These are phyloP conservation scores for Tolypocladium tundrense DNA, from an alignment of 2,329 filamentous ascomycete species.

Conservation along the genomic window DNA sequence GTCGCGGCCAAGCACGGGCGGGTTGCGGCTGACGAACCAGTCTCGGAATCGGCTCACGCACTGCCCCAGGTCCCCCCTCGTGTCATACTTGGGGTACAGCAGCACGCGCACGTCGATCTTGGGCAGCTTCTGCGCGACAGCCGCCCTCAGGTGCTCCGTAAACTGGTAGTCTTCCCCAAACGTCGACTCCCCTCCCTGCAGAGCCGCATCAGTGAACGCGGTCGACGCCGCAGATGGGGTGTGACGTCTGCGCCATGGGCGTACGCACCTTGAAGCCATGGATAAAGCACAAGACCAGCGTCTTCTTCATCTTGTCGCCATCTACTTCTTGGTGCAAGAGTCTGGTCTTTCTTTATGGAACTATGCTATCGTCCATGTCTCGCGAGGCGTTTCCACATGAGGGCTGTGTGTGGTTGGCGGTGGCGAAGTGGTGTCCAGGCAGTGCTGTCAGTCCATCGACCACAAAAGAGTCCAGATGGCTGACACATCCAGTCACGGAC, in stretches of 20 bases:
- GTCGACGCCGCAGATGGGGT: not conserved
- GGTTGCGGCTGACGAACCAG: constrained; percentile 40
- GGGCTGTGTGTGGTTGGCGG: not conserved
- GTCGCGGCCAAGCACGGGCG: not conserved
- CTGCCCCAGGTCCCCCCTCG: constrained; percentile 62
- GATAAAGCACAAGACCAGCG: constrained; percentile 71
- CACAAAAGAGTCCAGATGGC: not conserved
- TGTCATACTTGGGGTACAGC: constrained; percentile 75
- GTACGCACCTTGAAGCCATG: constrained; percentile 68
- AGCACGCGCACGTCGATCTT: constrained; percentile 56
- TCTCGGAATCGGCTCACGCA: constrained; percentile 65
- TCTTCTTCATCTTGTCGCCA: constrained; percentile 49
- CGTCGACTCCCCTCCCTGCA: constrained; percentile 64
- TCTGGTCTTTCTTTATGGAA: not conserved
- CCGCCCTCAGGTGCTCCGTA: constrained; percentile 57
- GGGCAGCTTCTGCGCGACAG: constrained; percentile 56
- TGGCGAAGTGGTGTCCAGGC: not conserved
- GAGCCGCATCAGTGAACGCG: not conserved
- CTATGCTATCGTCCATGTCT: not conserved
- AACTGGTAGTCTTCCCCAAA: constrained; percentile 59
- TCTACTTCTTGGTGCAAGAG: not conserved
- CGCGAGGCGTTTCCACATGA: not conserved
- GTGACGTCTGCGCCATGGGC: constrained; percentile 6
- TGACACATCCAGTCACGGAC: not conserved
- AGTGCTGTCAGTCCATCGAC: not conserved